Base-by-base conservation (phyloP, 2,329 filamentous ascomycete species). In the Beauveria medogensis region DNA sequence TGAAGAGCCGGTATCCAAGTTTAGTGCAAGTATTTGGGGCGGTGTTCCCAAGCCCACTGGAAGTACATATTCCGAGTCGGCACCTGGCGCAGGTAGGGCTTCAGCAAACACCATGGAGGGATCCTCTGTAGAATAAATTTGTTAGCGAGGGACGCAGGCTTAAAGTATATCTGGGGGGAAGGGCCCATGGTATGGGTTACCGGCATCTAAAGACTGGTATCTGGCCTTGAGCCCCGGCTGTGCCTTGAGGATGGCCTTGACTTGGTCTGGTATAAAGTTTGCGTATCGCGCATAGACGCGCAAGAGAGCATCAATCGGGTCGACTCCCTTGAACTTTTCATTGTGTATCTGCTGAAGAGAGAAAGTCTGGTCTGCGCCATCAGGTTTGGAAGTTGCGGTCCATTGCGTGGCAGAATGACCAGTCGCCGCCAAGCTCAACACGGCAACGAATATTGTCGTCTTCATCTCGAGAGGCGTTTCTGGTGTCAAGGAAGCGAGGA, bases 1-100 rank as follows among this genome's bases (percentile, higher is more conserved):
- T 79, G 87, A 66, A 14, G 74, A 76, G 3, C 74, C 74, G 16
- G 89, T 92, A 65, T 92, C 89, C 63, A 92, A 81, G 69, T 90
- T 87, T 63, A 92, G 71, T 62, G 84, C 80, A 64, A 90, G 70
- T 3, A 75, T 81, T 66, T 87, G 84, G 6, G 70, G 65, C 6
- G 78, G 79, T 1, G 69, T 80, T 50, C 88, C 89, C 64, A 91
- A 76, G 2, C 76, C 78, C 52, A 91, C 82, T 0, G 86, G 83
- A 60, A 82, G 79, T 34, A 86, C 73, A 61, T 86, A 88, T 68
- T 86, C 79, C 3, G 75, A 73, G 64, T 88, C 85, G 53, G 77
- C 12, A 7, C 40, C 20, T 30, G 58, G 22, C 24, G 58, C 20
- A 2, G 58, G 22, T 10, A 50, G 67, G 54, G 71, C 70, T 30